Conservation (phyloP, 2,329 filamentous ascomycete genomes). For the Phyllosticta citribraziliensis region DNA sequence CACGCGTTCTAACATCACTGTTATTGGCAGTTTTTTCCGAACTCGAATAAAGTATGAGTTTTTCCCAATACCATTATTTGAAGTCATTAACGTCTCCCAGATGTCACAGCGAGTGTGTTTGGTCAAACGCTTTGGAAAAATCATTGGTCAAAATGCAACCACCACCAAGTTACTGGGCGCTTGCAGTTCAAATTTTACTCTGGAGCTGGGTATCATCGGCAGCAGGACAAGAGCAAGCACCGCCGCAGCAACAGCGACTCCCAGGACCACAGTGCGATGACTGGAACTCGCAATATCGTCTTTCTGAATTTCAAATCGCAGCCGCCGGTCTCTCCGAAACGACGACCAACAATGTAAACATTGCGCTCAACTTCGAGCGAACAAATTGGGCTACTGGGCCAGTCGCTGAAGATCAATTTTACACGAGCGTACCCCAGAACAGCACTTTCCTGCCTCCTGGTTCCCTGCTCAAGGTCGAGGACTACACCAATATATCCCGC, state of each 20-base stretch:
- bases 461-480: slow-evolving; percentile 32
- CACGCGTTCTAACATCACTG: no score
- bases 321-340: slow-evolving; percentile 1
- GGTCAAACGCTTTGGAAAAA: no score
- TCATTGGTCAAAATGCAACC: neutral
- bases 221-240: slow-evolving; percentile 1
- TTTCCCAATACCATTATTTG: no score
- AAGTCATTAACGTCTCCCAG: no score
- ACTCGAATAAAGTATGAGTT: no score
- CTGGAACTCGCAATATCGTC: neutral
- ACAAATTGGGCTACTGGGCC: slow-evolving; percentile 19
- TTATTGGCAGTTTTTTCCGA: no score
- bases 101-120: no score
- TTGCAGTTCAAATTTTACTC: neutral
- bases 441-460: slow-evolving; percentile 22
- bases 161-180: neutral
- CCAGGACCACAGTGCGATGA: slow-evolving; percentile 1
- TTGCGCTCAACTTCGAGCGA: slow-evolving; percentile 19
- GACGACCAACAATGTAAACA: slow-evolving; percentile 12
- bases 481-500: slow-evolving; percentile 26
- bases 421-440: slow-evolving; percentile 20
- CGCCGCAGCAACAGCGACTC: neutral
- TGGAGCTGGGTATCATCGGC: neutral
- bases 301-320: neutral
- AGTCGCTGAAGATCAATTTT: slow-evolving; percentile 31